Percentiles rank a stretch among this genome's conserved stretches.
phyloP scores from a whole-genome alignment of 2,329 filamentous ascomycete genomes.

The Trichophyton rubrum region DNA sequence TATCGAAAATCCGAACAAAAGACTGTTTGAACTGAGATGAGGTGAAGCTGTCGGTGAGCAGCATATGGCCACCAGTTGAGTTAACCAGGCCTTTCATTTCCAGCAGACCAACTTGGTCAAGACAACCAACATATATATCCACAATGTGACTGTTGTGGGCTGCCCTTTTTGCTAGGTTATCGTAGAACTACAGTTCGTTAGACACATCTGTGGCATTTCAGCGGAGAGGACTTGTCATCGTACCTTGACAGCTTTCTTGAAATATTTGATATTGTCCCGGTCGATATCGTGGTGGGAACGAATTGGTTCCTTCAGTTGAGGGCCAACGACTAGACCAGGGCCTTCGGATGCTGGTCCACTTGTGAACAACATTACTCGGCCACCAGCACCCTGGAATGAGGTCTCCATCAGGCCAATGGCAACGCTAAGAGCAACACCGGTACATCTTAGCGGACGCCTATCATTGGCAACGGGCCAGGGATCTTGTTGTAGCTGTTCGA shows the following conservation, averaged over 20 bases:
- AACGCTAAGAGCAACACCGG: slow-evolving; percentile 90
- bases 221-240: slow-evolving; percentile 13
- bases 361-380: slow-evolving; percentile 92
- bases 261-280: slow-evolving; percentile 97
- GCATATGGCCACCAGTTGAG: slow-evolving; percentile 94
- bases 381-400: slow-evolving; percentile 89
- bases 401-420: slow-evolving; percentile 85
- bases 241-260: slow-evolving; percentile 96
- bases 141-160: slow-evolving; percentile 96
- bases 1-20: slow-evolving; percentile 92
- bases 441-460: slow-evolving; percentile 78
- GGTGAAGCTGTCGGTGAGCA: slow-evolving; percentile 94
- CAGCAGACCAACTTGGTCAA: slow-evolving; percentile 90
- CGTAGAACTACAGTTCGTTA: slow-evolving; percentile 62
- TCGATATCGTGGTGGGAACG: slow-evolving; percentile 98
- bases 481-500: slow-evolving; percentile 91
- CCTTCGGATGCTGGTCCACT: slow-evolving; percentile 92
- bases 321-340: slow-evolving; percentile 90
- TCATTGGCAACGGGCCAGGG: slow-evolving; percentile 96
- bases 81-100: slow-evolving; percentile 98
- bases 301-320: slow-evolving; percentile 90
- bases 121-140: slow-evolving; percentile 92
- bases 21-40: slow-evolving; percentile 99
- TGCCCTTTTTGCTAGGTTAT: slow-evolving; percentile 80
- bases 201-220: slow-evolving; percentile 5